phyloP scores from a whole-genome alignment of 2,329 filamentous ascomycete species.

The Verticillium nubilum region DNA sequence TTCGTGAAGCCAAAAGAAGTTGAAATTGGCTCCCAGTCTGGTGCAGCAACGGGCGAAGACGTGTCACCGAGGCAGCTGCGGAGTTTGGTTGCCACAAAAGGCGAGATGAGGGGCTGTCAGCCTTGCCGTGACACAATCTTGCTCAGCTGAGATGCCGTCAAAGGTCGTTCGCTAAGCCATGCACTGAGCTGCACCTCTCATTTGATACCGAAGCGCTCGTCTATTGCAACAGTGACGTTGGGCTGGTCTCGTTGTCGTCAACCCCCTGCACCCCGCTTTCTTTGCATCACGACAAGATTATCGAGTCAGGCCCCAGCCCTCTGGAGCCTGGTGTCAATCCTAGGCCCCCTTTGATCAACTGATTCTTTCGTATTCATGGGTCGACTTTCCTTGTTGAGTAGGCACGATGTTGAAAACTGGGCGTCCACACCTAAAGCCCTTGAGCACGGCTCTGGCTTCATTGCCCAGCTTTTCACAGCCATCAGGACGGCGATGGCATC shows the following conservation, averaged over 20 bases:
- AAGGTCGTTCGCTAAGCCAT: too few species aligned
- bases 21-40: too few species aligned
- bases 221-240: too few species aligned
- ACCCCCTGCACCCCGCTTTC: background rate
- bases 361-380: background rate
- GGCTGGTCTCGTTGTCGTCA: too few species aligned
- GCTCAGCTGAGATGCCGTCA: background rate
- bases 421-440: background rate
- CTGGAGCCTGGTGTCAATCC: too few species aligned
- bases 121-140: background rate
- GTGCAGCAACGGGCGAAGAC: too few species aligned
- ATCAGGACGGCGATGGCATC: background rate
- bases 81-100: background rate
- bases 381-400: background rate
- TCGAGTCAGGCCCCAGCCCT: too few species aligned
- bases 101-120: background rate
- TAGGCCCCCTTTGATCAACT: too few species aligned
- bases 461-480: background rate
- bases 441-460: background rate
- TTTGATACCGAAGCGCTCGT: background rate
- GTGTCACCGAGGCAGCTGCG: too few species aligned
- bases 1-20: too few species aligned
- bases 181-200: background rate
- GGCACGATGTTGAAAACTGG: background rate
- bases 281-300: too few species aligned